Percentiles rank a stretch among this genome's conserved stretches.
These are phyloP conservation scores for Nicotiana otophora DNA, from an alignment of 257 asterid genomes.

Conservation along the genomic window DNA sequence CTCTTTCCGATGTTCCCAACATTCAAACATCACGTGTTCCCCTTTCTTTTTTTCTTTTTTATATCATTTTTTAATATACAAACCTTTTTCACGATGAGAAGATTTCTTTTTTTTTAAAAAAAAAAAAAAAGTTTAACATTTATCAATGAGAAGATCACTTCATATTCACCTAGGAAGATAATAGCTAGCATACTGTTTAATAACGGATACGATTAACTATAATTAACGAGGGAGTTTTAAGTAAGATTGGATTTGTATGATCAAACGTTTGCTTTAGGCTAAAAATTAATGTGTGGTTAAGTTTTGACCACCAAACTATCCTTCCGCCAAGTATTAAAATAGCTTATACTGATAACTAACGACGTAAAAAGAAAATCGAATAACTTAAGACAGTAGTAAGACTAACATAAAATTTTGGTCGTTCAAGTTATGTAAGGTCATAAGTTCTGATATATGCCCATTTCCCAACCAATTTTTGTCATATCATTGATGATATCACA, in stretches of 20 bases:
- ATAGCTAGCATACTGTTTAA: too few relatives aligned
- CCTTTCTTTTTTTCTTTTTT: not conserved
- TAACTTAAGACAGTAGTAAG: not conserved
- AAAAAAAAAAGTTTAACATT: too few relatives aligned
- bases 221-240: not conserved
- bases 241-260: not conserved
- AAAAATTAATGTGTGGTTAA: not conserved
- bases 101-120: too few relatives aligned
- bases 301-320: not conserved
- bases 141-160: too few relatives aligned
- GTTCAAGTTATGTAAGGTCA: not conserved
- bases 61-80: not conserved
- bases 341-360: not conserved
- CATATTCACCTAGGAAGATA: too few relatives aligned
- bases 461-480: too few relatives aligned
- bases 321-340: not conserved
- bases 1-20: slow-evolving; percentile 38
- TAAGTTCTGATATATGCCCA: not conserved
- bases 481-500: not conserved
- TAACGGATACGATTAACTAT: too few relatives aligned
- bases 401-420: not conserved
- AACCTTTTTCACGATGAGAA: not conserved
- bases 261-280: not conserved
- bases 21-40: slow-evolving; percentile 35
- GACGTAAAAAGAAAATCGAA: not conserved